Evolutionary conservation across 768 basidiomycete genomes (phyloP), one percentile per base, ranked within the genome.

Genomic region (Panus rudis): DNA sequence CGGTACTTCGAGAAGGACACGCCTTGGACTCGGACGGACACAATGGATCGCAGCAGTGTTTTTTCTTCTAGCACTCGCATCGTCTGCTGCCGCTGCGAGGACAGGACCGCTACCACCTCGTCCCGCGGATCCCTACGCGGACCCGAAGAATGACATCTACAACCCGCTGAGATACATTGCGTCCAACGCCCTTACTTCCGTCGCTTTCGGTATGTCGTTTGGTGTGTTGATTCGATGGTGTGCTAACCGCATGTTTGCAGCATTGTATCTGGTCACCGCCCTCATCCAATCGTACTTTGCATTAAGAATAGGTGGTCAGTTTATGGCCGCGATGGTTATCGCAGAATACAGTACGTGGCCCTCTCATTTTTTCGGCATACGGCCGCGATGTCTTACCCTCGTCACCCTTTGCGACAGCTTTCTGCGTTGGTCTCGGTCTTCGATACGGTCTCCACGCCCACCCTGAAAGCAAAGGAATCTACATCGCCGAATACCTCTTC

Each of bases 261-360:
- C 47, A 26, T 24, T 49, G 41, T 37, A 46, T 26, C 42, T 59
- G 31, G 41, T 41, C 39, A 49, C 44, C n/a, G 75, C 65, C 21
- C 41, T 79, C 22, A 39, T 58, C 3, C 76, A 79, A 53, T 64
- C 70, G 5, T 63, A 57, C 39, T 64, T 61, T 31, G 65, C 68
- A 11, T 60, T 57, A 52, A 66, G 61, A 43, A 70, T 64, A 39
- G 72, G 77, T 3, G 69, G 73, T 4, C 72, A 64, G 48, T 81
- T 68, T 60, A 82, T 83, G 81, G 52, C 76, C 25, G 57, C 69
- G 16, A 76, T 83, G 72, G 65, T 72, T 4, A 70, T 83, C 43
- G 81, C 81, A n/a, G 66, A 64, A 19, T 78, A 72, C 56, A 70
- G 78, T 72, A 41, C 35, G 75, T 62, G 24, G 27, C 12, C 7